Base-by-base conservation (phyloP, 139 green algal genomes). In the Medakamo hakoo region DNA sequence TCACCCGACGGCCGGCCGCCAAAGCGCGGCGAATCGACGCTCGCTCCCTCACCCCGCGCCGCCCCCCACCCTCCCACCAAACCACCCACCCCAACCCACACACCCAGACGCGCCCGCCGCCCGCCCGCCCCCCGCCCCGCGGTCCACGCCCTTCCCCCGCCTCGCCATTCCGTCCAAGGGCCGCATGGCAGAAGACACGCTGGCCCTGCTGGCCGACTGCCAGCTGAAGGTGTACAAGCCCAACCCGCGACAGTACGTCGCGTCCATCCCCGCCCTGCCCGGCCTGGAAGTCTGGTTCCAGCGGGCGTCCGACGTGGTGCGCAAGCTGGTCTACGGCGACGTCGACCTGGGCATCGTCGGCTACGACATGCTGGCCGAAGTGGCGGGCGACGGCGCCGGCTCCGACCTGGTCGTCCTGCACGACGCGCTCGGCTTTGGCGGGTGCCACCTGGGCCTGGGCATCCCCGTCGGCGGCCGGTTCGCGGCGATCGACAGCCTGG, bases 251-350 rank as follows among this genome's bases (percentile, higher is more conserved):
- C 93, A 99, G 73, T 99, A 99, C 68, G 86, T 94, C 30, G 93
- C 92, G 4, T 66, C 67, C 26, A 97, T 98, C 56, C 74, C 80
- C 49, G 82, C 95, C 79, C 83, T 96, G 64, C 87, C 87, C 2
- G 76, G 67, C 21, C 63, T 99, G 64, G 93, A 99, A 77, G 92
- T 98, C 31, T 99, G 93, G 93, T 97, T 98, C 76, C 92, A 98
- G 80, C 79, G 88, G 2, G 91, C 92, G 3, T 82, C 74, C 20
- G 93, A 99, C 73, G 88, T 97, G 3, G 90, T 99, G 65, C 81
- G 93, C 32, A 96, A 96, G 80, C 71, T 96, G 23, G 63, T 76
- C 23, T 86, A 81, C 25, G 89, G 92, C 1, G 93, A 99, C 72
- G 76, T 99, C 16, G 93, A 99, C 81, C 76, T 99, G 16, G 93